Evolutionary conservation across 2,329 filamentous ascomycete species (phyloP).

Genomic region (Aureobasidium sp.): DNA sequence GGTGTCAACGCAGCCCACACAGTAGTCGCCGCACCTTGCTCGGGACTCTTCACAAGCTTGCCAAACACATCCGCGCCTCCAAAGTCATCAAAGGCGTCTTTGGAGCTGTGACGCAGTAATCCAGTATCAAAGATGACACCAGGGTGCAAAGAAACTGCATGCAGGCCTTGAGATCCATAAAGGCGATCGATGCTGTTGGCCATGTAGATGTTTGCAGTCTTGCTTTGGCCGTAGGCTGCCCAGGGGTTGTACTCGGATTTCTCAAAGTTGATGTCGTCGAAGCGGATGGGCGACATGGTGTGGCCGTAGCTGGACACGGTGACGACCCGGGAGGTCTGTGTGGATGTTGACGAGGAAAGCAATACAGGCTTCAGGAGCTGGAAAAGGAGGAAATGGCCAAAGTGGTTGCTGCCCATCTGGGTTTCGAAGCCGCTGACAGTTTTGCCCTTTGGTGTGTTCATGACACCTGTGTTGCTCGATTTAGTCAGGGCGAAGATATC

Average conservation of each 20-base stretch:
- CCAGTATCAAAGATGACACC: conserved; percentile 29
- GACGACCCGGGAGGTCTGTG: conserved; percentile 43
- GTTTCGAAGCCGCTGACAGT: conserved; percentile 45
- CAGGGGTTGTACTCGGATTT: conserved; percentile 30
- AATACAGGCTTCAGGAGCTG: conserved; percentile 42
- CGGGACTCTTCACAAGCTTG: conserved; percentile 16
- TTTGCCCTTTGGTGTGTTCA: conserved; percentile 32
- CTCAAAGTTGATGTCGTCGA: conserved; percentile 37
- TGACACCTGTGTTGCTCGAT: conserved; percentile 33
- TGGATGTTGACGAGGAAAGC: conserved; percentile 32
- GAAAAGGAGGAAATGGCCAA: conserved; percentile 50
- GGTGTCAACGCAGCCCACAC: conserved; percentile 40
- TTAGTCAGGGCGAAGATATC: background rate
- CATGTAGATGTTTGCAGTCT: conserved; percentile 46
- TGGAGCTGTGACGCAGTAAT: conserved; percentile 13
- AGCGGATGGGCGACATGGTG: conserved; percentile 28
- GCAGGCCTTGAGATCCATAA: conserved; percentile 40
- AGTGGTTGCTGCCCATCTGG: conserved; percentile 49
- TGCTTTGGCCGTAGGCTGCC: conserved; percentile 42
- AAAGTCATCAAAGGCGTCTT: background rate
- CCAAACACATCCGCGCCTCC: background rate
- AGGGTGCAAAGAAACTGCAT: conserved; percentile 40
- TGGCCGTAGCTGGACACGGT: conserved; percentile 41
- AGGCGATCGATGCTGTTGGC: conserved; percentile 46
- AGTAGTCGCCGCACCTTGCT: conserved; percentile 30